These are phyloP conservation scores for Lasiodiplodia sp. DNA, from an alignment of 2,329 filamentous ascomycete species.

Conservation along the genomic window DNA sequence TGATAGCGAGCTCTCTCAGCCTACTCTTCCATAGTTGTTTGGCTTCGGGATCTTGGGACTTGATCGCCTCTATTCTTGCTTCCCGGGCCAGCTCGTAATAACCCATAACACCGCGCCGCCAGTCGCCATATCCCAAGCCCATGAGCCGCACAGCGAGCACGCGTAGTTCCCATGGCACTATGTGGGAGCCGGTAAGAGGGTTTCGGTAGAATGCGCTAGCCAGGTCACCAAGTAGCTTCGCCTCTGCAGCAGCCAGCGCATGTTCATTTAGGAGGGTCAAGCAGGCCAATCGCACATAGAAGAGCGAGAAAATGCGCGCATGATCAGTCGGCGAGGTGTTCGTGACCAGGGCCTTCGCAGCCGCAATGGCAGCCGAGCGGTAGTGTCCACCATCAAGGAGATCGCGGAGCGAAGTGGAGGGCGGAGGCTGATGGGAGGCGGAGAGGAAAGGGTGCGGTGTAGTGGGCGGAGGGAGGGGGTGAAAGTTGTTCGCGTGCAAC, in stretches of 20 bases:
- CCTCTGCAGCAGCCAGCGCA: constrained; percentile 64
- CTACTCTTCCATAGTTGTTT: constrained; percentile 74
- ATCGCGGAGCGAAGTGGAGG: constrained; percentile 67
- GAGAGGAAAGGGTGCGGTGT: constrained; percentile 72
- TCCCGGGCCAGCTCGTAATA: constrained; percentile 89
- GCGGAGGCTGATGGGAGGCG: constrained; percentile 66
- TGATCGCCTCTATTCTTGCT: constrained; percentile 68
- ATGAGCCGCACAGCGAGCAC: constrained; percentile 84
- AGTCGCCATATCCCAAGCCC: constrained; percentile 84
- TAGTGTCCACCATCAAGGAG: constrained; percentile 79
- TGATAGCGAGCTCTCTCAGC: constrained; percentile 75
- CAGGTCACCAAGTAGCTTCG: constrained; percentile 68
- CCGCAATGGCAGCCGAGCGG: constrained; percentile 75
- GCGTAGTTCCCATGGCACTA: constrained; percentile 88
- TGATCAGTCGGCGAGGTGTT: constrained; percentile 63
- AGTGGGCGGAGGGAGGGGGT: constrained; percentile 72
- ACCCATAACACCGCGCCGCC: constrained; percentile 82
- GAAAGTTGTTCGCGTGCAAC: constrained; percentile 81
- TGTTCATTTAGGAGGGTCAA: constrained; percentile 78
- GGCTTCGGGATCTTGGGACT: constrained; percentile 57
- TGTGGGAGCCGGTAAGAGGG: constrained; percentile 55
- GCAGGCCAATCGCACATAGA: constrained; percentile 83
- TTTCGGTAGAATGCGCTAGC: constrained; percentile 60
- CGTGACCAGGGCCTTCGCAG: constrained; percentile 66
- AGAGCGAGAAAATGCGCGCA: constrained; percentile 73